A percentile compares a stretch with the other conserved stretches of the same genome.
Conservation (phyloP, 78 protist species). For the Dictyostelium firmibasis region DNA sequence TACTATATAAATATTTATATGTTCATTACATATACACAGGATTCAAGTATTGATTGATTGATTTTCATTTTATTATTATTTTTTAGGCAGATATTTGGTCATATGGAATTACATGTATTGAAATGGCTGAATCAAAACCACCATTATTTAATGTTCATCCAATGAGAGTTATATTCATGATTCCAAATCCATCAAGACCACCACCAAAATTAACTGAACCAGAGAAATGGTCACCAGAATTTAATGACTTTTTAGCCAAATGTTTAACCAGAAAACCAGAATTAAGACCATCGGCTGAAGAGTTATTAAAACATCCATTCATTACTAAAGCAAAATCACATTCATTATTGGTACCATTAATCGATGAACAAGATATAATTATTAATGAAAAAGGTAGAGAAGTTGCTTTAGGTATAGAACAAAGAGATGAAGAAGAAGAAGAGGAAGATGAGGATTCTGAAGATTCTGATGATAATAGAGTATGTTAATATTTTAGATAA, state of each 20-base stretch:
- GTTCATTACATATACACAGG: too few species aligned
- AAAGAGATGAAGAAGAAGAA: slow-evolving; percentile 60
- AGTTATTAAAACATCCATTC: slow-evolving; percentile 78
- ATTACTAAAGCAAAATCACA: slow-evolving; percentile 44
- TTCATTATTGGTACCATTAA: slow-evolving; percentile 39
- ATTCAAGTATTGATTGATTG: too few species aligned
- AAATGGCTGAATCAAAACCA: slow-evolving; percentile 90
- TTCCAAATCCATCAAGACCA: slow-evolving; percentile 77
- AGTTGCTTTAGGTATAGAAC: slow-evolving; percentile 77
- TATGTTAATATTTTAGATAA: neutral
- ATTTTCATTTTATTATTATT: too few species aligned
- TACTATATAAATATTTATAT: too few species aligned
- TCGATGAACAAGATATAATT: slow-evolving; percentile 73
- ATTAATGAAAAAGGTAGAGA: slow-evolving; percentile 78
- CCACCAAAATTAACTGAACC: slow-evolving; percentile 84
- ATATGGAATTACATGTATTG: slow-evolving; percentile 93
- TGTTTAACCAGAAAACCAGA: slow-evolving; percentile 89
- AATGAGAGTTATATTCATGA: slow-evolving; percentile 88
- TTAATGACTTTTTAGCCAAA: slow-evolving; percentile 81
- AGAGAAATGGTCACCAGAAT: slow-evolving; percentile 69
- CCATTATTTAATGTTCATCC: slow-evolving; percentile 89
- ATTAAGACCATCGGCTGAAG: slow-evolving; percentile 86
- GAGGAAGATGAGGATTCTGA: slow-evolving; percentile 20
- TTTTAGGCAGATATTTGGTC: slow-evolving; percentile 94
- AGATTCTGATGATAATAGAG: slow-evolving; percentile 34